A percentile compares a stretch with the other conserved stretches of the same genome.
These are phyloP conservation scores for Laburnicola sp. DNA, from an alignment of 2,329 filamentous ascomycete species.

Conservation along the genomic window DNA sequence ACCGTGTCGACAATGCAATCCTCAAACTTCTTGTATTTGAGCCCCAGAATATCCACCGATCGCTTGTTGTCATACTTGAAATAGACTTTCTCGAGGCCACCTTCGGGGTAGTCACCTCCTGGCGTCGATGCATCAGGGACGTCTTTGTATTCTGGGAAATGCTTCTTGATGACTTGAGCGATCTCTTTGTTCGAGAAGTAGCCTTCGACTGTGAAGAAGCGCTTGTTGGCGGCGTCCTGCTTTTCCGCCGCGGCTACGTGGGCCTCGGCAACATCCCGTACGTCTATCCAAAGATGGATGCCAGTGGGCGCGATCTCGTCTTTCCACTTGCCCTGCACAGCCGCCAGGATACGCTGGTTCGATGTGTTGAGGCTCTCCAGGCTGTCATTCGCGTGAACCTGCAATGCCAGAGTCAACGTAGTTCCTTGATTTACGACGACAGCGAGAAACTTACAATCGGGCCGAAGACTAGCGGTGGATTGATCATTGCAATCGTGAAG, in stretches of 20 bases:
- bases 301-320: slow-evolving; percentile 61
- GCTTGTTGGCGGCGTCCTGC: slow-evolving; percentile 61
- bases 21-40: slow-evolving; percentile 63
- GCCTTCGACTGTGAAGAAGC: slow-evolving; percentile 64
- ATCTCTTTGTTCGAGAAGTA: slow-evolving; percentile 65
- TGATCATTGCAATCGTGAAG: slow-evolving; percentile 54
- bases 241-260: slow-evolving; percentile 64
- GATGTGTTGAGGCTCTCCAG: slow-evolving; percentile 72
- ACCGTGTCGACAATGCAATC: slow-evolving; percentile 65
- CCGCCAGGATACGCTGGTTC: slow-evolving; percentile 66
- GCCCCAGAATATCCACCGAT: slow-evolving; percentile 59
- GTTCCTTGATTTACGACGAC: background rate
- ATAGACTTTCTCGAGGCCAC: slow-evolving; percentile 47
- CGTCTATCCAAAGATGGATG: slow-evolving; percentile 54
- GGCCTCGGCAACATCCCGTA: slow-evolving; percentile 62
- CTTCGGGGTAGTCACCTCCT: slow-evolving; percentile 52
- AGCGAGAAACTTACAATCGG: slow-evolving; percentile 47
- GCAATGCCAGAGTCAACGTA: slow-evolving; percentile 15
- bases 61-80: slow-evolving; percentile 59
- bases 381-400: slow-evolving; percentile 61
- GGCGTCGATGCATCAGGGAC: slow-evolving; percentile 51
- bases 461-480: slow-evolving; percentile 56
- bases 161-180: slow-evolving; percentile 58
- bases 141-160: slow-evolving; percentile 58
- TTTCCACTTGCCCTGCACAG: slow-evolving; percentile 65